Percentiles rank a stretch among this genome's conserved stretches.
Evolutionary conservation across 495 filamentous ascomycete genomes (phyloP).

Genomic region (Talaromyces thailandensis): DNA sequence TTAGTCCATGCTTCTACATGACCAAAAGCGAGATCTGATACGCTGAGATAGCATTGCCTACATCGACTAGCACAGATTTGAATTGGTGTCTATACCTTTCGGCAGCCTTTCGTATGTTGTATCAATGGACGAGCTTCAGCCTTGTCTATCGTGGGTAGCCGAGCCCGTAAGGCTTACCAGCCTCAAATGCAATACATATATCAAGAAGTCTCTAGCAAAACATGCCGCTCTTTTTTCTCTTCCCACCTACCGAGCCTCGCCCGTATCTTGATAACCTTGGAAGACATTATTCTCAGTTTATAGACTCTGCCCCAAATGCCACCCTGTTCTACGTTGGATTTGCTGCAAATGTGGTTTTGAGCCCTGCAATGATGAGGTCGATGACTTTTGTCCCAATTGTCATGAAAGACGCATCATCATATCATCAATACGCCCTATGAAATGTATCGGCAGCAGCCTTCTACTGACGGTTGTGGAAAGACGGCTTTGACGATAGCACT

Average conservation of each 20-base stretch:
- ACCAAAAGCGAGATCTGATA: no score
- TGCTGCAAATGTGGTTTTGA: no score
- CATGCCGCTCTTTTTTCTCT: background rate
- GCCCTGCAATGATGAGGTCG: no score
- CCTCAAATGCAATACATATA: background rate
- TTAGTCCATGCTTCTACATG: no score
- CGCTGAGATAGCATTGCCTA: no score
- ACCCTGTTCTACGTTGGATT: no score
- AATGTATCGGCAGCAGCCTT: no score
- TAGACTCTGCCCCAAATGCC: background rate
- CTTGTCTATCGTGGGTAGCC: background rate
- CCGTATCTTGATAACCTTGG: background rate
- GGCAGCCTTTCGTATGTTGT: background rate
- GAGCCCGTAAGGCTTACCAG: background rate
- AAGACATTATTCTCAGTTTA: background rate
- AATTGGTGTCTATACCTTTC: background rate
- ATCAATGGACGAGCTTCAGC: background rate
- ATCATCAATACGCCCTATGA: no score
- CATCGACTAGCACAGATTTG: background rate
- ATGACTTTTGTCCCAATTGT: background rate
- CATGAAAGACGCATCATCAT: no score
- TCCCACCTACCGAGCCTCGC: no score
- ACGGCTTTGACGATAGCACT: background rate
- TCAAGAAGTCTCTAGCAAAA: background rate
- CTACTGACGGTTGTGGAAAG: background rate